Percentiles rank a stretch among this genome's conserved stretches.
phyloP scores from a whole-genome alignment of 805 yeast genomes.

The Wickerhamomyces silvicola region DNA sequence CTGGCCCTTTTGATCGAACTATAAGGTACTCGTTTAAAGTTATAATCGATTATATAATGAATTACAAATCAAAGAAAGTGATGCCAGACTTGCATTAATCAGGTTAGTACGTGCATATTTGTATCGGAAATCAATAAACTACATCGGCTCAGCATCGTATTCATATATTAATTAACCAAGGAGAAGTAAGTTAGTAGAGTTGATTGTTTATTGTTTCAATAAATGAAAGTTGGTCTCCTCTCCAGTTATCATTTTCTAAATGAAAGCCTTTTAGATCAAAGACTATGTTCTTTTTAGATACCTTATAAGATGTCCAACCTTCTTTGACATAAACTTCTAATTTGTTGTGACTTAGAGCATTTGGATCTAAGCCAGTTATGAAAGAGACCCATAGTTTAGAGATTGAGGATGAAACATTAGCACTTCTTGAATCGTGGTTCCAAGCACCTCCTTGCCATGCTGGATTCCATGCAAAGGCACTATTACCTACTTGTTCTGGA shows the following conservation, averaged over 20 bases:
- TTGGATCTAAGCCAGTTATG: conserved; percentile 32
- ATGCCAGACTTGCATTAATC: no score
- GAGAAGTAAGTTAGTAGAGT: no score
- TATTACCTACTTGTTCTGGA: no score
- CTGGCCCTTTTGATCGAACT: no score
- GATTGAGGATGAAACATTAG: conserved; percentile 1
- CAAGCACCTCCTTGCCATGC: conserved; percentile 3
- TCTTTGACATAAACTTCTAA: neutral
- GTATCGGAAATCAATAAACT: no score
- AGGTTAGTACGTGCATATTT: no score
- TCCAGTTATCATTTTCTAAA: conserved; percentile 5
- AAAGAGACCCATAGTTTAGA: conserved; percentile 6
- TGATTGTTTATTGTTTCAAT: conserved; percentile 1
- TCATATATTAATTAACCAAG: no score
- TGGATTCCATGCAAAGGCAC: no score
- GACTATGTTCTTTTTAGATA: conserved; percentile 1
- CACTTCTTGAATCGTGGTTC: neutral
- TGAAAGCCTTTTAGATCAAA: conserved; percentile 7
- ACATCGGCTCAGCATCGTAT: no score
- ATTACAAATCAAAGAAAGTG: no score
- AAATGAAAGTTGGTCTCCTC: conserved; percentile 3
- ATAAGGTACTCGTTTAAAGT: no score
- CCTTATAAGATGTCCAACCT: conserved; percentile 5
- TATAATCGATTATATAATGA: no score
- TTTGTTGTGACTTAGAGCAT: conserved; percentile 14